Base-by-base conservation (phyloP, 83 land plant species). In the Thuja plicata region DNA sequence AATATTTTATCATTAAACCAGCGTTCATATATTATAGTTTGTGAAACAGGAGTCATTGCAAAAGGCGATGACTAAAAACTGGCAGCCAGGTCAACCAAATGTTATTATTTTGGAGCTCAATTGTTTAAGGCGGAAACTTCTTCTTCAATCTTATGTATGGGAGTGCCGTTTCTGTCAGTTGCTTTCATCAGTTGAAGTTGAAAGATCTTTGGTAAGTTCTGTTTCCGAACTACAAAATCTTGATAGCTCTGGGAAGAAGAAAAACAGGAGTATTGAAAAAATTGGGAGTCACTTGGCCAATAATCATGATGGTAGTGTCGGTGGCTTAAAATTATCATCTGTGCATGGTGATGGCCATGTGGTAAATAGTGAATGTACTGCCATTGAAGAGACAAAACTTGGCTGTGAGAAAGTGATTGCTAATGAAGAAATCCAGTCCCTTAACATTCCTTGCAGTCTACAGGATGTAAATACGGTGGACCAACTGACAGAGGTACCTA, bases 71-170 rank as follows among this genome's bases (percentile, higher is more conserved):
- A 94, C 91, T 71, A 84, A 73, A 85, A 91, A 94, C 32, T 55
- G 50, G 27, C 88, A 86, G 52, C 88, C 83, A 45, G 93, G 93
- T 21, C 90, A 95, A 90, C 86, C 89, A 12, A 62, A 88, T 45
- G 92, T 93, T 12, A 98, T 96, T 90, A 92, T 98, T 73, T 89
- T 97, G 6, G 98, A 96, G 80, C 92, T 98, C 21, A 97, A 96
- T 85, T 88, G 94, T 12, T 82, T 97, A 79, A 93, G 96, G 73
- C 94, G 92, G 41, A 60, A 90, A 27, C 94, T 98, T n/a, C 89
- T 93, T 1, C 62, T 90, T 77, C 91, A 92, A 83, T 93, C 97
- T 52, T 90, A 88, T 87, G 87, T 89, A 87, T 98, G 99, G 99
- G 94, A 95, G 87, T 92, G 78, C 1, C 94, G 95, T 48, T 50